phyloP scores from a whole-genome alignment of 2,329 filamentous ascomycete genomes.

The Alternaria longipes region DNA sequence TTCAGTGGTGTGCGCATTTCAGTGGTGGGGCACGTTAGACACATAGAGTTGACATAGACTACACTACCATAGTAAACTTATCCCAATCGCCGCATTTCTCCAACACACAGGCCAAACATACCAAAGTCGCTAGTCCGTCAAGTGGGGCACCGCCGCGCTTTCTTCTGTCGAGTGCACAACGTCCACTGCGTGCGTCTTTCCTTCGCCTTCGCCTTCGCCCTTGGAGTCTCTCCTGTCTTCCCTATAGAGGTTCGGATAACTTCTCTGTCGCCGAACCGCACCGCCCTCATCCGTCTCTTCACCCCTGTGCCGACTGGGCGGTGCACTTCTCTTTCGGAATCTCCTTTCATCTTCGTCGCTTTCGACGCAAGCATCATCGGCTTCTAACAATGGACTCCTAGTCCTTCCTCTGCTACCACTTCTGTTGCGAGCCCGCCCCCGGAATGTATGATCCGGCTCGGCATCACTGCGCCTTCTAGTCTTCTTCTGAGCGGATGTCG shows the following conservation, averaged over 20 bases:
- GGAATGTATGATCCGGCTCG: slow-evolving; percentile 47
- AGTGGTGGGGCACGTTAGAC: too few species aligned
- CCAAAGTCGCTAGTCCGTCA: slow-evolving; percentile 1
- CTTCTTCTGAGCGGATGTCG: slow-evolving; percentile 33
- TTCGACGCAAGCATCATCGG: slow-evolving; percentile 30
- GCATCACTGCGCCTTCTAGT: slow-evolving; percentile 46
- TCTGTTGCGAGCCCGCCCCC: slow-evolving; percentile 42
- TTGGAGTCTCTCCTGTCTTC: slow-evolving; percentile 31
- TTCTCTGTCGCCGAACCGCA: slow-evolving; percentile 50
- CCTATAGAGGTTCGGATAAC: slow-evolving; percentile 46
- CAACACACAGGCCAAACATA: slow-evolving; percentile 2
- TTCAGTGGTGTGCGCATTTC: too few species aligned
- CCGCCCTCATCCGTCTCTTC: slow-evolving; percentile 26
- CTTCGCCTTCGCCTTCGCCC: slow-evolving; percentile 4
- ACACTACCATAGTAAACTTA: background rate
- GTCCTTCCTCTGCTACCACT: slow-evolving; percentile 32
- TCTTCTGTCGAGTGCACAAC: background rate
- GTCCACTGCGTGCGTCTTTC: background rate
- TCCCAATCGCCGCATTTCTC: background rate
- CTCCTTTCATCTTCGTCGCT: slow-evolving; percentile 37
- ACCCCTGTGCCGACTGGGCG: slow-evolving; percentile 45
- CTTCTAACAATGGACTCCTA: slow-evolving; percentile 36
- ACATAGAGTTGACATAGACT: background rate
- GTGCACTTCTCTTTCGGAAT: slow-evolving; percentile 46
- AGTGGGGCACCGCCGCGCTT: background rate